A percentile compares a stretch with the other conserved stretches of the same genome.
phyloP scores from a whole-genome alignment of 805 yeast species.

The Maudiozyma serrabonitensis region DNA sequence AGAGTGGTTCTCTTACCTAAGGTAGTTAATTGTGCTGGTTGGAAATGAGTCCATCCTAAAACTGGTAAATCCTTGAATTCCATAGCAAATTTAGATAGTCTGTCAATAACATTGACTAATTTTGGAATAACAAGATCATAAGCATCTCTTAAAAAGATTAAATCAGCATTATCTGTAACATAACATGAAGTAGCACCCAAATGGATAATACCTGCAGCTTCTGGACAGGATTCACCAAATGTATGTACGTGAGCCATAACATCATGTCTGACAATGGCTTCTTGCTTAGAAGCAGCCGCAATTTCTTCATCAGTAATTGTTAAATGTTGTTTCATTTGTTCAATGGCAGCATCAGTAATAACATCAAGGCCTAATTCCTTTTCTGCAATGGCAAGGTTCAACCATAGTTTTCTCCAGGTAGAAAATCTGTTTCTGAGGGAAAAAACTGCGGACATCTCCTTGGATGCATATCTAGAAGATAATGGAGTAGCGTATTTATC shows the following conservation, averaged over 20 bases:
- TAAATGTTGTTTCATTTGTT: slow-evolving; percentile 70
- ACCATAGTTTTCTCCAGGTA: slow-evolving; percentile 98
- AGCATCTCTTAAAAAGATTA: slow-evolving; percentile 92
- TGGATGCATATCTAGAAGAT: slow-evolving; percentile 94
- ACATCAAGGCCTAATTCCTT: slow-evolving; percentile 77
- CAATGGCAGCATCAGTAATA: slow-evolving; percentile 84
- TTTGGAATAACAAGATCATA: slow-evolving; percentile 89
- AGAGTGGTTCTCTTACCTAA: slow-evolving; percentile 96
- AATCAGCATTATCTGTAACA: slow-evolving; percentile 96
- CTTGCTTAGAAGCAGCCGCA: slow-evolving; percentile 79
- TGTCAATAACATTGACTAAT: slow-evolving; percentile 88
- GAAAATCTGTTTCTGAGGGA: slow-evolving; percentile 90
- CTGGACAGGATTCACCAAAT: slow-evolving; percentile 86
- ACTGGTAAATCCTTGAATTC: slow-evolving; percentile 93
- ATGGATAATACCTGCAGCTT: slow-evolving; percentile 96
- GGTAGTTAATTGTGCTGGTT: slow-evolving; percentile 97
- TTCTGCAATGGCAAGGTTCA: slow-evolving; percentile 91
- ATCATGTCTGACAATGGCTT: slow-evolving; percentile 96
- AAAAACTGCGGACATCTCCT: slow-evolving; percentile 91
- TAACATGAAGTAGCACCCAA: slow-evolving; percentile 97
- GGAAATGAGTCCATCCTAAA: slow-evolving; percentile 98
- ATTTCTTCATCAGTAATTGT: slow-evolving; percentile 89
- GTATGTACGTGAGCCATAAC: slow-evolving; percentile 99
- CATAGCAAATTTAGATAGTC: slow-evolving; percentile 79
- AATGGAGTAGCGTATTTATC: slow-evolving; percentile 88